Evolutionary conservation across 805 yeast genomes (phyloP).

Genomic region (Limtongia smithiae): DNA sequence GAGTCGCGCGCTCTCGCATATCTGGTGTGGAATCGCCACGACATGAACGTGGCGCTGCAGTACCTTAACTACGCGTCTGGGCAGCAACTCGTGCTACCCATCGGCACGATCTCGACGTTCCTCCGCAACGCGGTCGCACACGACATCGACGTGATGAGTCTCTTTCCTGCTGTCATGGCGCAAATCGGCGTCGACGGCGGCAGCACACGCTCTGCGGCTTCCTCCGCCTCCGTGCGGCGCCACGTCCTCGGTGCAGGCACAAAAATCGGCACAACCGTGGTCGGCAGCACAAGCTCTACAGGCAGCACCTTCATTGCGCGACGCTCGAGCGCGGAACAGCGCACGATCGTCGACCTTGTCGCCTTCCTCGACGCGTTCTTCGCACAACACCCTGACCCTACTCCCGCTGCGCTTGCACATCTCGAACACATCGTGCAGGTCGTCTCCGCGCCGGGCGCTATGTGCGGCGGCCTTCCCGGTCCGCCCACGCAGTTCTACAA

Average conservation of each 20-base stretch:
- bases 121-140: neutral
- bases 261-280: too few relatives aligned
- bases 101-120: conserved; percentile 5
- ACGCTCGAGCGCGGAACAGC: neutral
- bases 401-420: neutral
- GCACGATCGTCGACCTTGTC: neutral
- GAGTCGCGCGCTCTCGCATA: neutral
- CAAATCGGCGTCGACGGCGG: neutral
- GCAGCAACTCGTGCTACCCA: neutral
- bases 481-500: conserved; percentile 4
- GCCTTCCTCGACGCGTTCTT: conserved; percentile 1
- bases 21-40: conserved; percentile 4
- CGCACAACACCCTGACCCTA: neutral
- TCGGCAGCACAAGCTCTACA: too few relatives aligned
- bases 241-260: too few relatives aligned
- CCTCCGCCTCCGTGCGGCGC: too few relatives aligned
- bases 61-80: conserved; percentile 9
- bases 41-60: conserved; percentile 8
- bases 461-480: neutral
- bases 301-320: too few relatives aligned
- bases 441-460: neutral
- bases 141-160: neutral
- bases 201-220: too few relatives aligned
- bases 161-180: neutral
- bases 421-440: neutral